Evolutionary conservation across 2,329 filamentous ascomycete genomes (phyloP), one percentile per base, ranked within the genome.

Genomic region (Scedosporium apiospermum): DNA sequence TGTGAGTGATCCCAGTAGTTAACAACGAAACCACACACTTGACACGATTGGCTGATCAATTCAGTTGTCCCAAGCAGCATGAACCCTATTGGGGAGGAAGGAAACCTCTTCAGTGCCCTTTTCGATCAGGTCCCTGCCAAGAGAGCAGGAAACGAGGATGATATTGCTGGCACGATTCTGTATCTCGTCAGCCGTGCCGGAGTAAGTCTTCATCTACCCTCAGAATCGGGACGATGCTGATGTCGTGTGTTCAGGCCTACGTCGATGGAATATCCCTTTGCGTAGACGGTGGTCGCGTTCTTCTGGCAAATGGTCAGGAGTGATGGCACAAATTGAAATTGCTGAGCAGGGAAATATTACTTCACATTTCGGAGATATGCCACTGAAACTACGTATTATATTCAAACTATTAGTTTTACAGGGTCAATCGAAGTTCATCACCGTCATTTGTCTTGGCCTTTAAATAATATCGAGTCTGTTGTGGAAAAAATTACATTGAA

Each of bases 1-100:
- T 73, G 72, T 73, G 59, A 71, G 70, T 70, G 30, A 9, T 18
- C 16, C 23, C 12, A 34, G 46, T 14, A 49, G 53, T 10, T n/a
- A 16, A 18, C 23, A 18, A 49, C 4, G 26, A 21, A 57, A 18
- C n/a, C n/a, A 53, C 7, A 23, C 9, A 53, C 49, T 23, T 18
- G n/a, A 23, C n/a, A 23, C 23, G 3, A 23, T 23, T 23, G 23
- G 23, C 49, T 53, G n/a, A 53, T 18, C 23, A 23, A 53, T 53
- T 6, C 12, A 74, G 73, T 75, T 64, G 72, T 72, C 0, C 71
- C 71, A 1, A 73, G 70, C 63, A 71, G 70, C 16, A 73, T 73
- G 71, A 73, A 72, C 53, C 69, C 70, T 0, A 65, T 73, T 12
- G 71, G 71, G 3, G 66, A 70, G 44, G 69, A 69, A 16, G 71